A percentile compares a stretch with the other conserved stretches of the same genome.
These are phyloP conservation scores for Endothia cerciana DNA, from an alignment of 2,329 filamentous ascomycete species.

Conservation along the genomic window DNA sequence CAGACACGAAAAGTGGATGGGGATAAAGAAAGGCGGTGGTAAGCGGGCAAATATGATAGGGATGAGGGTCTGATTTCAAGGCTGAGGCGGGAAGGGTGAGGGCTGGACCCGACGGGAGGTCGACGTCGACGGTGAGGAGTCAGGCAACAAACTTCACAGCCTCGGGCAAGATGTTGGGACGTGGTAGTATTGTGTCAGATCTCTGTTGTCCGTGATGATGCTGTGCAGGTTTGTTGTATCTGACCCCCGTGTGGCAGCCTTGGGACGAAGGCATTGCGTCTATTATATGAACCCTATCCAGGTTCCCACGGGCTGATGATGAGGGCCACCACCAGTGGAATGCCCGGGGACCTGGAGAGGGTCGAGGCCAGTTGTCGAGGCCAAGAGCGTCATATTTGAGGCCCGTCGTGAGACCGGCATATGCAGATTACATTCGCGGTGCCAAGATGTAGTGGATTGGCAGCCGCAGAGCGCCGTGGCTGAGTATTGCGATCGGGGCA, in stretches of 20 bases:
- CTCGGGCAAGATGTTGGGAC: constrained; percentile 3
- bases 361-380: constrained; percentile 21
- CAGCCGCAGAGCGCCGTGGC: background rate
- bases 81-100: background rate
- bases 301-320: constrained; percentile 9
- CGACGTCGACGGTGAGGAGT: background rate
- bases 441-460: background rate
- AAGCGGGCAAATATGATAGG: constrained; percentile 25
- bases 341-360: constrained; percentile 13
- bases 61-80: background rate
- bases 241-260: constrained; percentile 23
- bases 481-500: constrained; percentile 2
- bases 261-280: constrained; percentile 20
- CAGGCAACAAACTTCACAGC: constrained; percentile 29
- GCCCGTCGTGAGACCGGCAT: constrained; percentile 4
- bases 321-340: constrained; percentile 17
- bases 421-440: constrained; percentile 13
- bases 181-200: constrained; percentile 10
- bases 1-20: background rate
- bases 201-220: constrained; percentile 3
- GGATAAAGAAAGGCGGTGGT: constrained; percentile 6
- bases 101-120: too few relatives aligned
- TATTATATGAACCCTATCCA: constrained; percentile 29
- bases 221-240: constrained; percentile 5
- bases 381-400: constrained; percentile 20